Evolutionary conservation across 169 alveolate species (phyloP), one percentile per base, ranked within the genome.

Genomic region (Eimeria mitis): DNA sequence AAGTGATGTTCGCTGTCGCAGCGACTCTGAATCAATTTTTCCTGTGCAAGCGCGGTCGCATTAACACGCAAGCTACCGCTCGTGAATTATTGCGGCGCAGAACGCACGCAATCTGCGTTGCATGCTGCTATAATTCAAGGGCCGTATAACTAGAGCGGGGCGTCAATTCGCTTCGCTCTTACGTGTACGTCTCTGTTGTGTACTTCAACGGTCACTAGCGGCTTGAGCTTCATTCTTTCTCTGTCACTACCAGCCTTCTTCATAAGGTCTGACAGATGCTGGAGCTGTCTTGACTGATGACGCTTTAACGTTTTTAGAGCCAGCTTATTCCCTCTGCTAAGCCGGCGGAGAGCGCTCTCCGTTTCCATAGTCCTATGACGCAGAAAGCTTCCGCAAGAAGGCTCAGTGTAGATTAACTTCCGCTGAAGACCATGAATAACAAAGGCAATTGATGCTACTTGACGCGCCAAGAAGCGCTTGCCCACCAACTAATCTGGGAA

Each of bases 151-250:
- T 47, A 8, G 54, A 42, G 25, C 6, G 28, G 40, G 31, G 54
- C 34, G 2, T 37, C 34, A 44, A 37, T 31, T 52, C 52, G 21
- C 56, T 40, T 73, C 13, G 34, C 34, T 56, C 96, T 63, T 37
- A 90, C 97, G 44, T 96, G 97, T 90, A 98, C 98, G 73, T 98
- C 99, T 87, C 99, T 97, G 70, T 98, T 98, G 94, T 98, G 99
- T 95, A 98, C 99, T 97, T 99, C 99, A 92, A 99, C 98, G 31
- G 99, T 98, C 96, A 99, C 98, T 71, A 99, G 95, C n/a, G 99
- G 98, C 92, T 98, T 98, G 34, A 99, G 97, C 97, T 98, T 98
- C 52, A 95, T 76, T 96, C 99, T 97, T 44, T 98, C 98, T 70
- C 97, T 97, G 95, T 96, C 97, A 94, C 96, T 97, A 63, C 97